Conservation (phyloP, 2,329 filamentous ascomycete species). For the Beauveria varroae region DNA sequence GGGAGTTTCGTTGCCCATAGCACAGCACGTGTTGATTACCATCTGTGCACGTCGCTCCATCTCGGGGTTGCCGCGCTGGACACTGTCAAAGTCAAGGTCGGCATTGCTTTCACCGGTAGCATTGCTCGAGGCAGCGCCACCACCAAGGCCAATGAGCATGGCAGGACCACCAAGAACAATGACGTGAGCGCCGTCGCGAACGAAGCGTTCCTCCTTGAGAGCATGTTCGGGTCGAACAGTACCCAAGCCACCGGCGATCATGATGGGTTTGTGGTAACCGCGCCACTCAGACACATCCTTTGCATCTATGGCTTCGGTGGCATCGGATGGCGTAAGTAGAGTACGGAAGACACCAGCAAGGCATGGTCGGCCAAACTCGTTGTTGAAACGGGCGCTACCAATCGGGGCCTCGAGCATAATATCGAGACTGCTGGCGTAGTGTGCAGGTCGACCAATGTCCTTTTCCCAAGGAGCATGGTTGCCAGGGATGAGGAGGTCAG, state of each 20-base stretch:
- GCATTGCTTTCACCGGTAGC: constrained; percentile 82
- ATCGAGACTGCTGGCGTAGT: constrained; percentile 89
- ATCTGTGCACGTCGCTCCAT: constrained; percentile 94
- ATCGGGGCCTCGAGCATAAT: constrained; percentile 98
- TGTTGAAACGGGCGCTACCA: constrained; percentile 92
- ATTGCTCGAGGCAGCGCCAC: constrained; percentile 88
- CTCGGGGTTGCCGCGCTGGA: constrained; percentile 94
- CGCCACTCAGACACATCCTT: constrained; percentile 57
- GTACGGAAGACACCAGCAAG: constrained; percentile 89
- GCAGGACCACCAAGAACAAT: constrained; percentile 92
- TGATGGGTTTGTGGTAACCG: constrained; percentile 97
- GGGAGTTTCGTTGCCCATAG: constrained; percentile 75
- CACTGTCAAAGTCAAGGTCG: constrained; percentile 92
- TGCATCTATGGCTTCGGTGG: constrained; percentile 31
- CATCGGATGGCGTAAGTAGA: constrained; percentile 58
- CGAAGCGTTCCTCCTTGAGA: constrained; percentile 71
- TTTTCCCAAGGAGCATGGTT: constrained; percentile 82
- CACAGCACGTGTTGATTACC: constrained; percentile 91
- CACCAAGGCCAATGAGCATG: constrained; percentile 95
- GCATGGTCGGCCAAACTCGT: constrained; percentile 89
- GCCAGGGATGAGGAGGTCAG: constrained; percentile 83
- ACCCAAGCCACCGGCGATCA: constrained; percentile 93
- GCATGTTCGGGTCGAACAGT: constrained; percentile 88
- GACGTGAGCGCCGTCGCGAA: constrained; percentile 80
- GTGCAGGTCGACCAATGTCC: constrained; percentile 79